These are phyloP conservation scores for Rutstroemia sp. DNA, from an alignment of 2,329 filamentous ascomycete species.

Conservation along the genomic window DNA sequence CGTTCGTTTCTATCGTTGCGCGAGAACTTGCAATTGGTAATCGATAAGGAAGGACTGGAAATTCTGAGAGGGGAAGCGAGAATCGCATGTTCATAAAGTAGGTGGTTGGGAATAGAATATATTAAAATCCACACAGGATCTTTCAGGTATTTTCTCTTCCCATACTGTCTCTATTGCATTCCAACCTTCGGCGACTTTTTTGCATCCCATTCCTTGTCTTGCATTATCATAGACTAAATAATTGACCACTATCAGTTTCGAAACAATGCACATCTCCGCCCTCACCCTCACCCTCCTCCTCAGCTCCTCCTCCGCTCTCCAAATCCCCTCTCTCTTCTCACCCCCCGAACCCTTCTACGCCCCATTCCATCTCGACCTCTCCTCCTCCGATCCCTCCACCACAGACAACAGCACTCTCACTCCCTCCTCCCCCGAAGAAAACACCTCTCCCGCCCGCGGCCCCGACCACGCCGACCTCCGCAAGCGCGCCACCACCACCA, in stretches of 20 bases:
- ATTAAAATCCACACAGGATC: not conserved
- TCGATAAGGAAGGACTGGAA: no score
- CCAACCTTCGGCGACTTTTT: not conserved
- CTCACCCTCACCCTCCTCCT: not conserved
- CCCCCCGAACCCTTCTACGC: constrained; percentile 21
- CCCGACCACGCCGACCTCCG: constrained; percentile 16
- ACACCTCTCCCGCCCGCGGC: constrained; percentile 5
- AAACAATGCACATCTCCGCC: not conserved
- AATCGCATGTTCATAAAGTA: not conserved
- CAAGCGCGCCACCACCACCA: constrained; percentile 27
- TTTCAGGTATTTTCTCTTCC: not conserved
- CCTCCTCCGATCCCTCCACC: not conserved
- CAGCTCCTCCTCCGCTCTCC: constrained; percentile 17
- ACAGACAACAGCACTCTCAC: constrained; percentile 18
- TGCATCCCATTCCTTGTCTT: not conserved
- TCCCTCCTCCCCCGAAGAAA: not conserved
- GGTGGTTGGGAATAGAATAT: not conserved
- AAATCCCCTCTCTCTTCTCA: constrained; percentile 23
- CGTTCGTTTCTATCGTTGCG: no score
- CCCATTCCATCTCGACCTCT: constrained; percentile 11
- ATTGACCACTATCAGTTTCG: not conserved
- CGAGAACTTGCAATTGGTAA: no score
- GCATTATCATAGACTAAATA: not conserved
- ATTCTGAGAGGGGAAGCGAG: not conserved
- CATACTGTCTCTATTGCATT: not conserved